Conservation (phyloP, 805 yeast species). For the Schwanniomyces pseudopolymorphus region DNA sequence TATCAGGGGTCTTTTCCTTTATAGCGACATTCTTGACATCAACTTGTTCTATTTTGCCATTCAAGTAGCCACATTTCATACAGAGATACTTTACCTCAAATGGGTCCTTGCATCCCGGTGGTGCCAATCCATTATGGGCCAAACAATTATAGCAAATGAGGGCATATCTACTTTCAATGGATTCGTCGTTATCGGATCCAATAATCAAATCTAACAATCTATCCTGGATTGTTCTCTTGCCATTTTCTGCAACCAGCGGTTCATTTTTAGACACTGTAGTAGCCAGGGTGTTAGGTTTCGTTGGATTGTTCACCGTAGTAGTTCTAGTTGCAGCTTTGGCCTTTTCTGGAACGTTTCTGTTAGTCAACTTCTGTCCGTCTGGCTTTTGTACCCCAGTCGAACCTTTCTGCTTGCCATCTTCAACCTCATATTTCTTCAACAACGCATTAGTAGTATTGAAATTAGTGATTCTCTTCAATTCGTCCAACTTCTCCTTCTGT, state of each 20-base stretch:
- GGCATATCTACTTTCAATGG: constrained; percentile 62
- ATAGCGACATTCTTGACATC: neutral
- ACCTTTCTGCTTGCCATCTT: constrained; percentile 1
- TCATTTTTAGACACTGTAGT: neutral
- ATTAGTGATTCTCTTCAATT: constrained; percentile 68
- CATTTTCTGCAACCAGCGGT: neutral
- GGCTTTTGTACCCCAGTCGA: too few relatives aligned
- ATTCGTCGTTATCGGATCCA: constrained; percentile 64
- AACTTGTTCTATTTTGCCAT: constrained; percentile 21
- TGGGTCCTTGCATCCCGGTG: constrained; percentile 59
- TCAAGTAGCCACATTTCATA: constrained; percentile 58
- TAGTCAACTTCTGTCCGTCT: neutral
- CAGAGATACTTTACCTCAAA: constrained; percentile 55
- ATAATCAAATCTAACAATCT: constrained; percentile 36
- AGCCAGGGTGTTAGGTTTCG: neutral
- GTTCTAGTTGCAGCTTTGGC: neutral
- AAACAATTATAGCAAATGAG: constrained; percentile 67
- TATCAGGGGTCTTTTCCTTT: neutral
- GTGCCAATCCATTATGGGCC: constrained; percentile 79
- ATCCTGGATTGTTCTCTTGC: constrained; percentile 31
- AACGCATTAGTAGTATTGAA: constrained; percentile 76
- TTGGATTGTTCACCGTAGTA: neutral
- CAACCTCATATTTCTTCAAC: constrained; percentile 51
- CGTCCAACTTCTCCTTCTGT: constrained; percentile 59
- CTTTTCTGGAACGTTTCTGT: neutral